Evolutionary conservation across 208 protist species (phyloP).

Genomic region (Vickermania spadyakhi): DNA sequence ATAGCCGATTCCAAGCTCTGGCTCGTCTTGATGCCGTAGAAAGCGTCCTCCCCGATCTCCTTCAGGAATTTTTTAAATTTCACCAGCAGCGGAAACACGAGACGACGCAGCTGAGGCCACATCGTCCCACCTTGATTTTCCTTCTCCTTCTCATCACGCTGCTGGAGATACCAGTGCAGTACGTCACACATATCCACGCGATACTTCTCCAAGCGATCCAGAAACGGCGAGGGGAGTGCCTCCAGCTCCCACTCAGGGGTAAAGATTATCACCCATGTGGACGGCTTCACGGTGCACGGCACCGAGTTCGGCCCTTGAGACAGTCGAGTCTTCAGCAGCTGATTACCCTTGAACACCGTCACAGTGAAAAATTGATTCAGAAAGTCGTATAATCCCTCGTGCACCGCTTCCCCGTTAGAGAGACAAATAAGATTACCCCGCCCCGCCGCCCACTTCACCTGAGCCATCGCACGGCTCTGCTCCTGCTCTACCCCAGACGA

Average conservation of each 20-base stretch:
- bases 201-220: conserved; percentile 5
- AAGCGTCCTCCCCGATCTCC: neutral
- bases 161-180: neutral
- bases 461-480: neutral
- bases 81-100: neutral
- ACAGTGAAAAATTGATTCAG: neutral
- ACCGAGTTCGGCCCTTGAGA: neutral
- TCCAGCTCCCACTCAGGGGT: neutral
- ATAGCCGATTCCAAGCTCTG: conserved; percentile 1
- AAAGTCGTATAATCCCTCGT: neutral
- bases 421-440: neutral
- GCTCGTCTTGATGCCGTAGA: neutral
- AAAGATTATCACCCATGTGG: neutral
- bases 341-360: neutral
- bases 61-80: neutral
- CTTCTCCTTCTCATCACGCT: too few relatives aligned
- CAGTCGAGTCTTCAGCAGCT: neutral
- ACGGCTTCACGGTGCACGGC: neutral
- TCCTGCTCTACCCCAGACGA: neutral
- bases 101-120: neutral
- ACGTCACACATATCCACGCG: conserved; percentile 1
- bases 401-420: neutral
- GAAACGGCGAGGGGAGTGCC: neutral
- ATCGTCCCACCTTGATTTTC: neutral
- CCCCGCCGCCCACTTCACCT: neutral